Base-by-base conservation (phyloP, 176 grass and related monocot species). In the Cenchrus fungigraminus region DNA sequence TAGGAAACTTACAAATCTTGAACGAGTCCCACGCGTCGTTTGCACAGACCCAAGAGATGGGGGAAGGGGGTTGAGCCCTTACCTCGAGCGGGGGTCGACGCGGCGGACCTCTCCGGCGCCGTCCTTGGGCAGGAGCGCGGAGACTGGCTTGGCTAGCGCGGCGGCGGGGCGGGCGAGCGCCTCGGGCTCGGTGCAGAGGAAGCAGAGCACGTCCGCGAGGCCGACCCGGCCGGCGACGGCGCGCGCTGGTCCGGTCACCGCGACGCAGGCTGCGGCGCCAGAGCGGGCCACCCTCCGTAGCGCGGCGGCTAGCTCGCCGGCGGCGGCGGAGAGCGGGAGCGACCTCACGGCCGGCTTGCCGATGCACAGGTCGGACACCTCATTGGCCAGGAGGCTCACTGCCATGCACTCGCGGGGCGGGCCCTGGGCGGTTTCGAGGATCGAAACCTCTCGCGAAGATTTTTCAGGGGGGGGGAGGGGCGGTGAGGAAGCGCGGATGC, bases 331-430 rank as follows among this genome's bases (percentile, higher is more conserved):
- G 73, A 80, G 77, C 83, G 90, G 92, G 77, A 94, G 86, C 57
- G 79, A 87, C 78, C 92, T 97, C 84, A 94, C 85, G 73, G 92
- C 83, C 83, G 95, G 95, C 89, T 97, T 94, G 83, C 95, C 95
- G 85, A 97, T 97, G 95, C 95, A 97, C 88, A 97, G 92, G 81
- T 97, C 95, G 53, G 95, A 92, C 86, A 94, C 90, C 63, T 92
- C 92, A 94, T 94, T 89, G 59, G 69, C 89, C 83, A 92, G 77
- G 43, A 94, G 84, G 83, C 84, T 82, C 81, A 92, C 92, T 94
- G 92, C 95, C 95, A 97, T 97, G 83, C 92, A 97, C 83, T 86
- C 84, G 63, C 87, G 90, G 90, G 83, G 16, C 62, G 52, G 42
- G 52, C 89, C 81, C 81, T 91, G 34, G 57, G 5, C 32, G 76